Evolutionary conservation across 371 early-diverging fungal genomes (phyloP).

Genomic region (Blakeslea trispora): DNA sequence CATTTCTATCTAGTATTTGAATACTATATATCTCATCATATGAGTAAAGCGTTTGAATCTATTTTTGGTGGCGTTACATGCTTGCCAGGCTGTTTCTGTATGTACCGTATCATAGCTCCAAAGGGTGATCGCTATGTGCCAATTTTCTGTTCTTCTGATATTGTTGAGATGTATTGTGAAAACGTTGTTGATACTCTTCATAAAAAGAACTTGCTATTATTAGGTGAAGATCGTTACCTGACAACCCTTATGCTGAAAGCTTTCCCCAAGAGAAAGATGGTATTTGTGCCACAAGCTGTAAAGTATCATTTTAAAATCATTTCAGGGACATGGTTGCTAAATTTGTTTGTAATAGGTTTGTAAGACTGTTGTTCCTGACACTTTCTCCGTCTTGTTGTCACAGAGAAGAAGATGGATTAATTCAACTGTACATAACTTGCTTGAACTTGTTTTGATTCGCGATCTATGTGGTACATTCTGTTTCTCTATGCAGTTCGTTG

Average conservation of each 20-base stretch:
- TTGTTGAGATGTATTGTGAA: slow-evolving; percentile 89
- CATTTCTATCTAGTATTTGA: slow-evolving; percentile 79
- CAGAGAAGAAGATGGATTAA: slow-evolving; percentile 98
- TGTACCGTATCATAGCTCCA: slow-evolving; percentile 90
- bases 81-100: slow-evolving; percentile 96
- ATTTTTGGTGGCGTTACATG: slow-evolving; percentile 98
- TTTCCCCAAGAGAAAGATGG: slow-evolving; percentile 90
- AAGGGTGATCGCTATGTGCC: slow-evolving; percentile 67
- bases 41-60: slow-evolving; percentile 93
- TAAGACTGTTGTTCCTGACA: slow-evolving; percentile 93
- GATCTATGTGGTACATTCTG: slow-evolving; percentile 96
- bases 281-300: slow-evolving; percentile 91
- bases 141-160: slow-evolving; percentile 81
- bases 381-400: slow-evolving; percentile 84
- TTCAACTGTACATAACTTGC: slow-evolving; percentile 92
- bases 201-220: slow-evolving; percentile 90
- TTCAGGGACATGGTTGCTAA: too few species aligned
- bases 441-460: slow-evolving; percentile 88
- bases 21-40: slow-evolving; percentile 95
- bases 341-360: slow-evolving; percentile 57
- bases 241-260: slow-evolving; percentile 93
- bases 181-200: slow-evolving; percentile 93
- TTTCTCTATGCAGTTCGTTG: slow-evolving; percentile 95
- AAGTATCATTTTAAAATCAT: slow-evolving; percentile 8
- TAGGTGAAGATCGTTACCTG: slow-evolving; percentile 96